A percentile compares a stretch with the other conserved stretches of the same genome.
phyloP scores from a whole-genome alignment of 306 rosid species.

The Vigna reflexopilosa region DNA sequence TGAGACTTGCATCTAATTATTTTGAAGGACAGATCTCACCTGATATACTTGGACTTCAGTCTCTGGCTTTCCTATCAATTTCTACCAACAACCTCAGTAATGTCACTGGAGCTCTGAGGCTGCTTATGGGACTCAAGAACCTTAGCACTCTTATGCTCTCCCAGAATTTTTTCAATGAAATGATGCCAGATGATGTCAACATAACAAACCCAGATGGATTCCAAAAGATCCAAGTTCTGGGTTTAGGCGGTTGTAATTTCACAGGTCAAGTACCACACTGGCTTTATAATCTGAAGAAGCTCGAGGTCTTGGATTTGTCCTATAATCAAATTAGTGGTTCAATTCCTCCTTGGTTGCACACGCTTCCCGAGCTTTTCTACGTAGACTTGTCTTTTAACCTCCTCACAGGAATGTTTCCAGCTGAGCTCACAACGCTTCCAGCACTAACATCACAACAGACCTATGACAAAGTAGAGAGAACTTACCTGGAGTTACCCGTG shows the following conservation, averaged over 20 bases:
- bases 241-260: slow-evolving; percentile 69
- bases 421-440: slow-evolving; percentile 53
- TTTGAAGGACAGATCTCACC: slow-evolving; percentile 70
- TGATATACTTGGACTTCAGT: slow-evolving; percentile 58
- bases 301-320: slow-evolving; percentile 79
- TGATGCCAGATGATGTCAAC: slow-evolving; percentile 59
- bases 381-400: slow-evolving; percentile 68
- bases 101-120: slow-evolving; percentile 59
- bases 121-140: slow-evolving; percentile 60
- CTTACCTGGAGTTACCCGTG: slow-evolving; percentile 72
- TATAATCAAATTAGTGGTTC: slow-evolving; percentile 60
- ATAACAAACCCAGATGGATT: slow-evolving; percentile 56
- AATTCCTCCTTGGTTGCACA: slow-evolving; percentile 72
- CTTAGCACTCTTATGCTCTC: slow-evolving; percentile 70
- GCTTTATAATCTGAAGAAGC: slow-evolving; percentile 64
- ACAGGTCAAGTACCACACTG: slow-evolving; percentile 72
- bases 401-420: slow-evolving; percentile 70
- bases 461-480: slow-evolving; percentile 47
- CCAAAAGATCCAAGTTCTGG: slow-evolving; percentile 64
- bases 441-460: slow-evolving; percentile 57
- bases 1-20: slow-evolving; percentile 66
- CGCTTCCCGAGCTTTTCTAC: slow-evolving; percentile 72
- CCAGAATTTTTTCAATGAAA: slow-evolving; percentile 55
- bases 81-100: slow-evolving; percentile 71
- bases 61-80: slow-evolving; percentile 73